Evolutionary conservation across 2,329 filamentous ascomycete species (phyloP), one percentile per base, ranked within the genome.

Genomic region (Diaporthe ampelina): DNA sequence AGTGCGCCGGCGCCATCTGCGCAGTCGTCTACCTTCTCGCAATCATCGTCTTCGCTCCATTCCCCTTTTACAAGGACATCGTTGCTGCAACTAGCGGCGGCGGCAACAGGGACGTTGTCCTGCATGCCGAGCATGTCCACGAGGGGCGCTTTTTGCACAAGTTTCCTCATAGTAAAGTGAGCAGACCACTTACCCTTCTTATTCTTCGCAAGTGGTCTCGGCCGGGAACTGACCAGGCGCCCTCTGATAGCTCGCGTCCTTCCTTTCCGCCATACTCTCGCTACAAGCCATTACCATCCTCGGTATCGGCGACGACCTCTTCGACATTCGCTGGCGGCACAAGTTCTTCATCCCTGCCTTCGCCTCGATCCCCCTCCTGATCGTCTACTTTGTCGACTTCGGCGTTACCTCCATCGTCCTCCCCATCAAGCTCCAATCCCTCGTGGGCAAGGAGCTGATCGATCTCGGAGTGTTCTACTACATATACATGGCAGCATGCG

Each of bases 321-420:
- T 99, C 84, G 97, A 99, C 83, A 98, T 99, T 81, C 92, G 97
- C 81, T 99, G 97, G 97, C 93, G 97, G 71, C 96, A 99, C 89
- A 99, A 99, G 86, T 95, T 98, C 85, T 94, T 98, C 87, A 98
- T 99, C 79, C 97, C 97, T 8, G 97, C 95, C 74, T 94, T 99
- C 79, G 95, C 95, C 73, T 93, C 95, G 61, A 94, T 98, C 75
- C 97, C 97, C 21, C 93, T 98, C 84, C 92, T 99, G 15, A 94
- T 97, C 76, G 94, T 99, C 79, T 99, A 99, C 88, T 98, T 98
- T 86, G 95, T 98, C 83, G 96, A 98, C 85, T 99, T 98, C 83
- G 96, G 95, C 77, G 96, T 99, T 76, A 99, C 97, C 17, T 94
- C 95, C 73, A 94, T 99, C 80, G 95, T 98, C 54, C 92, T 99